Conservation (phyloP, 1,284 basidiomycete species). For the Tylopilus orsonianus region DNA sequence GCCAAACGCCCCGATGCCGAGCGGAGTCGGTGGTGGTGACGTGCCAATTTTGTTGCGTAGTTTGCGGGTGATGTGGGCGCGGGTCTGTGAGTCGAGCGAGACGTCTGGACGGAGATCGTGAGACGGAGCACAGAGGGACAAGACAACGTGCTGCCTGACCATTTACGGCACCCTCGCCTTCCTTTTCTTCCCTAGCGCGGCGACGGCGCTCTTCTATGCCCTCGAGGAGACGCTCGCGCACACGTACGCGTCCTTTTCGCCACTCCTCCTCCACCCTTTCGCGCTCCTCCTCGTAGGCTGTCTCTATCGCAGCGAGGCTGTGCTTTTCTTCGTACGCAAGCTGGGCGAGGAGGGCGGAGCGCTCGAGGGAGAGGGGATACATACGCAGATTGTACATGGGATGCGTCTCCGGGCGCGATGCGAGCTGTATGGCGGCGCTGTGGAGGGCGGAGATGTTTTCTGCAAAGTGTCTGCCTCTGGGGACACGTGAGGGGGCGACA, state of each 20-base stretch:
- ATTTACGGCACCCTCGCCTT: conserved; percentile 69
- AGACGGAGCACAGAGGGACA: conserved; percentile 4
- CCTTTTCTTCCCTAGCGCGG: conserved; percentile 77
- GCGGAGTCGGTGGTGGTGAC: conserved; percentile 60
- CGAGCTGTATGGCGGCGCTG: conserved; percentile 54
- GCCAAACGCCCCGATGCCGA: conserved; percentile 35
- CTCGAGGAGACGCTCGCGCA: conserved; percentile 73
- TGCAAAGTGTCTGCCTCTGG: conserved; percentile 51
- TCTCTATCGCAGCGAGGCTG: conserved; percentile 58
- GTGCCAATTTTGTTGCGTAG: conserved; percentile 73
- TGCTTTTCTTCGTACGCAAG: conserved; percentile 64
- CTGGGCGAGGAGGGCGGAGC: conserved; percentile 67
- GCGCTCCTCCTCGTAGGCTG: conserved; percentile 74
- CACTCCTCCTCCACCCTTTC: conserved; percentile 77
- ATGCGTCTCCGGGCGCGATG: conserved; percentile 62
- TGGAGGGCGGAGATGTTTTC: conserved; percentile 59
- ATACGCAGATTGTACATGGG: conserved; percentile 66
- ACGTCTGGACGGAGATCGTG: conserved; percentile 45
- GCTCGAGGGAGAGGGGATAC: conserved; percentile 69
- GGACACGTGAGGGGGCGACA: conserved; percentile 12
- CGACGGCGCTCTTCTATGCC: conserved; percentile 77
- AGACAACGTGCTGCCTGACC: conserved; percentile 39
- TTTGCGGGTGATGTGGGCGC: conserved; percentile 78
- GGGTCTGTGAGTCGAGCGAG: conserved; percentile 67
- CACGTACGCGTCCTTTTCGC: conserved; percentile 65